phyloP scores from a whole-genome alignment of 2,329 filamentous ascomycete genomes.

The Corniculantispora saksenae region DNA sequence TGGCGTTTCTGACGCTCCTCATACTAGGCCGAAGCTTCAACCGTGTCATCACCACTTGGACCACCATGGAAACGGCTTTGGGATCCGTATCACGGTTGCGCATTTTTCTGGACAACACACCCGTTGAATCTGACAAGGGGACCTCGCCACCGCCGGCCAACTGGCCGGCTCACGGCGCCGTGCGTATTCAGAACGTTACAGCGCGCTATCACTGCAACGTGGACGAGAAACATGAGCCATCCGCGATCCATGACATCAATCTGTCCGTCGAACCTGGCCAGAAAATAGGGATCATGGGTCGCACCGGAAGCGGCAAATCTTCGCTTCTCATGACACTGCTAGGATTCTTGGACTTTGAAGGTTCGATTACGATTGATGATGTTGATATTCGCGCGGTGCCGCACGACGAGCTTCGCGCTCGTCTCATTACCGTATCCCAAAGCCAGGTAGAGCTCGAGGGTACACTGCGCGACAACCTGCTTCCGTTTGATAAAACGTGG shows the following conservation, averaged over 20 bases:
- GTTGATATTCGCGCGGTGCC: constrained; percentile 60
- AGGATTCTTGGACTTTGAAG: constrained; percentile 66
- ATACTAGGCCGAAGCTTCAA: background rate
- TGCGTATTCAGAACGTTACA: too few relatives aligned
- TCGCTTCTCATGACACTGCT: constrained; percentile 68
- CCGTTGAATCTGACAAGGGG: background rate
- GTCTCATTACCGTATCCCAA: background rate
- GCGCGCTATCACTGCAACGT: too few relatives aligned
- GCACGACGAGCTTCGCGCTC: background rate
- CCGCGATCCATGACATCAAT: constrained; percentile 51
- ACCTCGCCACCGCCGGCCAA: background rate
- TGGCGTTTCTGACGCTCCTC: background rate
- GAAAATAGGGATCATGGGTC: constrained; percentile 66
- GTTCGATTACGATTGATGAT: constrained; percentile 65
- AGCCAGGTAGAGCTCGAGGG: background rate
- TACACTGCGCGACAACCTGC: background rate
- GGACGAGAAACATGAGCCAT: too few relatives aligned
- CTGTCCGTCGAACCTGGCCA: constrained; percentile 63
- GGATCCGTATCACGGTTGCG: background rate
- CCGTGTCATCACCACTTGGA: background rate
- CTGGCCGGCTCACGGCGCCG: too few relatives aligned
- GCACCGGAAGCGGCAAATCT: constrained; percentile 70
- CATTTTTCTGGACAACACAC: background rate
- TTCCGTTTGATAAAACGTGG: background rate
- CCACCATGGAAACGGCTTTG: background rate